Evolutionary conservation across 345 rosid genomes (phyloP), one percentile per base, ranked within the genome.

Genomic region (Pugionium dolabratum): DNA sequence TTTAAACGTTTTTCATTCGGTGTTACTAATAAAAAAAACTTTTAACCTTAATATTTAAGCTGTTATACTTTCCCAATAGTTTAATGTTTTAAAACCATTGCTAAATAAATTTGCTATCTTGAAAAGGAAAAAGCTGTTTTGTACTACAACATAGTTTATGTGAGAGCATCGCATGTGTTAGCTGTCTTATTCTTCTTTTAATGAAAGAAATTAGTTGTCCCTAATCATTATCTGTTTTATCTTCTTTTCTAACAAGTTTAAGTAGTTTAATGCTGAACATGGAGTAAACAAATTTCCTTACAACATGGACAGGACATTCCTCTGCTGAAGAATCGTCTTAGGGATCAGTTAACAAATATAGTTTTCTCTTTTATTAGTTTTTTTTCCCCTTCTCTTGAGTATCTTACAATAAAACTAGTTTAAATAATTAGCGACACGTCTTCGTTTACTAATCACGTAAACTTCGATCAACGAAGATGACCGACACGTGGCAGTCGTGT

Each of bases 301-400:
- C 30, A 66, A 66, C 63, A 45, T 56, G 64, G 64, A 67, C 54
- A 56, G 64, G 64, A 67, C 54, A 56, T 46, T 56, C 71, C 25
- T 67, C 36, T 67, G 40, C 55, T 33, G 9, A 67, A 3, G 62
- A 67, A 67, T 67, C 71, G 25, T 67, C 64, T 56, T 67, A 56
- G 71, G 71, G 71, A 67, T 67, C 64, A 56, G 48, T 67, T 46
- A 67, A 67, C 71, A 46, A 67, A 46, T 56, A 67, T n/a, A 18
- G 18, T 18, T 43, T 54, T 39, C 27, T 26, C 30, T 26, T 2
- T 32, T 41, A 9, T 10, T 34, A 47, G 5, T 1, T n/a, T 39
- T 39, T 39, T 53, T 53, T 10, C 25, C 27, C 41, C 27, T 58
- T 27, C 47, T 58, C 27, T 41, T 53, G 42, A 51, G 70, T 65